Base-by-base conservation (phyloP, 257 asterid species). In the Nicotiana attenuata region DNA sequence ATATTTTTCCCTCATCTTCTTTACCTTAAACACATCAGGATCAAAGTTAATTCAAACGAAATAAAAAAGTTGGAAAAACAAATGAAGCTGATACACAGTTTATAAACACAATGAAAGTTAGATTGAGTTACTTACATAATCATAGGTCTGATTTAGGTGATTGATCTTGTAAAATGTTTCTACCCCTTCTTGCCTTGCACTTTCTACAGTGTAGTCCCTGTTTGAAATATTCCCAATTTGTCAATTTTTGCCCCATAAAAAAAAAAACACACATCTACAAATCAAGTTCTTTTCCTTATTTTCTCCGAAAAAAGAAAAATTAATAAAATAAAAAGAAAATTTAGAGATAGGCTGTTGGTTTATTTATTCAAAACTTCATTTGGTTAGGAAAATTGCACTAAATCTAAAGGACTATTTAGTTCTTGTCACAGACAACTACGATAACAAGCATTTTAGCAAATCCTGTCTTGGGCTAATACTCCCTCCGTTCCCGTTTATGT, bases 141-240 rank as follows among this genome's bases (percentile, higher is more conserved):
- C 91, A 84, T 66, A 86, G 17, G 98, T 89, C 80, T 95, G 98
- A 85, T 87, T 60, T n/a, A 91, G 87, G 89, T 93, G 99, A 84
- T 95, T 93, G 63, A 76, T 83, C 78, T 64, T 84, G 87, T 95
- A 95, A 87, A 93, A 90, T 76, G 1, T 64, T 80, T 93, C 98
- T 60, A 92, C 99, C 53, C 90, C 92, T 87, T 81, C 87, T 82
- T 90, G 98, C 89, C 98, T 93, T 56, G 85, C 92, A 88, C 91
- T 91, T 73, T 90, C 90, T 60, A 86, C 93, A 55, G 90, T 86
- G 86, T 93, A 95, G 82, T 93, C 97, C 92, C 99, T 93, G 89
- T 77, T 85, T 81, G 28, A 0, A 71, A 73, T 15, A 47, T 73
- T 45, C 1, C 15, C 11, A 73, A 5, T 14, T 0, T 28, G 41